phyloP scores from a whole-genome alignment of 495 filamentous ascomycete species.

The Hyaloscypha hepaticicola region DNA sequence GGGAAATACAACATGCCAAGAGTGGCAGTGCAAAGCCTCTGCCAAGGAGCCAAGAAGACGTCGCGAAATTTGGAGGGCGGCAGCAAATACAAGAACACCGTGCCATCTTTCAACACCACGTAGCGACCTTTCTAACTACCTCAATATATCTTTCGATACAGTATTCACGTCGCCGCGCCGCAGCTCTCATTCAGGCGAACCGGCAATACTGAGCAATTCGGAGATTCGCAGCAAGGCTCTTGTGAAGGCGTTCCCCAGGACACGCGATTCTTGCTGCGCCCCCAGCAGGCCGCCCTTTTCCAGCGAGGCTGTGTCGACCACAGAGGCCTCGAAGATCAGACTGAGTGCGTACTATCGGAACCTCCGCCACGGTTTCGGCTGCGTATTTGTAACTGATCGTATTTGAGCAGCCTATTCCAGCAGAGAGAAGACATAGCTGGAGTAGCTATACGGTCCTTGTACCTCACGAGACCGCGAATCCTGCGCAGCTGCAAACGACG shows the following conservation, averaged over 20 bases:
- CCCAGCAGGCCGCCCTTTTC: not conserved
- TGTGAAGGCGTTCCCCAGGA: not conserved
- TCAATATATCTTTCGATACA: not conserved
- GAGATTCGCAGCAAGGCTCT: not conserved
- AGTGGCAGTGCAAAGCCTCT: constrained; percentile 5
- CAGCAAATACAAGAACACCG: not conserved
- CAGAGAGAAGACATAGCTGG: not conserved
- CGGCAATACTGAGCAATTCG: not conserved
- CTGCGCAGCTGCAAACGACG: not conserved
- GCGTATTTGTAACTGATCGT: not conserved
- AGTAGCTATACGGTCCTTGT: not conserved
- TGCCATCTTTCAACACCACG: not conserved
- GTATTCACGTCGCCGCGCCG: not conserved
- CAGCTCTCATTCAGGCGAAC: not conserved
- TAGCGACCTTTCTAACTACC: not conserved
- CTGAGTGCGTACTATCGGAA: not conserved
- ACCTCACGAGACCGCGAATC: not conserved
- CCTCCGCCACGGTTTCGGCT: not conserved
- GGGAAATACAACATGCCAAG: not conserved
- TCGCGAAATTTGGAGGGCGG: not conserved
- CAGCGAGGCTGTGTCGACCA: not conserved
- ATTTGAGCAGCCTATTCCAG: not conserved
- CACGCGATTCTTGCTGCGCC: not conserved
- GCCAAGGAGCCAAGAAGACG: not conserved
- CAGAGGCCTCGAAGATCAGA: not conserved